Base-by-base conservation (phyloP, 2,329 filamentous ascomycete species). In the Talaromyces islandicus region DNA sequence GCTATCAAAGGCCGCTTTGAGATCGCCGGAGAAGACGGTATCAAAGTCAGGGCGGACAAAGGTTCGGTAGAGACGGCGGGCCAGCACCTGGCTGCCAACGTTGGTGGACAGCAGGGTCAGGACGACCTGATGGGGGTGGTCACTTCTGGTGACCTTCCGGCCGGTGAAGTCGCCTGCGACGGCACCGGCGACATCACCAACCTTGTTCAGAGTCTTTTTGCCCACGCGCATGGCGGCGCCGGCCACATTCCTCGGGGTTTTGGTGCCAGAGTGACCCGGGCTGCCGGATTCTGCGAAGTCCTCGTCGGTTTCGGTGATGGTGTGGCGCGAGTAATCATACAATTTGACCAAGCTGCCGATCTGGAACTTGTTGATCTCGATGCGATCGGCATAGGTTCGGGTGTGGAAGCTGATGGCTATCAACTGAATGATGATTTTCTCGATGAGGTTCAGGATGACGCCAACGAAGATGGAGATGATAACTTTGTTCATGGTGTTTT, bases 141-240 rank as follows among this genome's bases (percentile, higher is more conserved):
- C 90, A 70, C 86, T 89, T 62, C 83, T 84, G 25, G 84, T 83
- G 14, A 87, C 79, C 61, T 80, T 75, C 62, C 86, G 87, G 27
- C 93, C 93, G 4, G 93, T 96, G 68, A 97, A 93, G 71, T 97
- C 93, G 17, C 92, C 92, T 10, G 92, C 92, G 48, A 97, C 87
- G 60, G 88, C 89, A 35, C 89, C 91, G 27, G 92, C 91, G 25
- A 95, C 86, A 69, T 94, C 89, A 43, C 91, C 91, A 58, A 96
- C 89, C 71, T 89, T 92, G 71, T 83, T 88, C 69, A 92, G 83
- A 0, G 87, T 90, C 54, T 88, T 84, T 43, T 87, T 87, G 17
- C 91, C 92, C 63, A 88, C 90, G 65, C 88, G 85, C 58, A 90
- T 86, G 2, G 86, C 87, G 57, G 84, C 81, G n/a, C 80, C 82